phyloP scores from a whole-genome alignment of 768 basidiomycete species.

The Leccinum boreale region DNA sequence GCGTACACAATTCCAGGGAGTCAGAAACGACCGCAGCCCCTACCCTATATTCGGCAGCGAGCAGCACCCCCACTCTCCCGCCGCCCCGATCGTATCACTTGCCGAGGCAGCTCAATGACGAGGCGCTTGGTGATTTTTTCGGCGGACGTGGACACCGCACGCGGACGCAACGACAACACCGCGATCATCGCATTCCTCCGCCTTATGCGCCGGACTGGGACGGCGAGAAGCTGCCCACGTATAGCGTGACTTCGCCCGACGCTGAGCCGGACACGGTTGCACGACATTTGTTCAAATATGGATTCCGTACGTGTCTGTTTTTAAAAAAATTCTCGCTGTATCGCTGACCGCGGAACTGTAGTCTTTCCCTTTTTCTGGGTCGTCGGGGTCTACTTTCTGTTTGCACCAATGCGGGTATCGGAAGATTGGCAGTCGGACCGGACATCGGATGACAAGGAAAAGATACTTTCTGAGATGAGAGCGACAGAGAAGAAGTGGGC shows the following conservation, averaged over 20 bases:
- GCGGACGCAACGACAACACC: conserved; percentile 13
- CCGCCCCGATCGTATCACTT: conserved; percentile 23
- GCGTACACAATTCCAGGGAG: conserved; percentile 20
- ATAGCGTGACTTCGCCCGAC: conserved; percentile 17
- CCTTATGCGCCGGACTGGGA: conserved; percentile 44
- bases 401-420: conserved; percentile 47
- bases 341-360: conserved; percentile 13
- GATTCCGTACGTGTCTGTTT: conserved; percentile 46
- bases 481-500: conserved; percentile 55
- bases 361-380: conserved; percentile 66
- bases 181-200: conserved; percentile 30
- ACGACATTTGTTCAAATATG: conserved; percentile 60
- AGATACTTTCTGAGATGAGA: conserved; percentile 47
- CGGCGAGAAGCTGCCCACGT: conserved; percentile 28
- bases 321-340: no score
- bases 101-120: conserved; percentile 25
- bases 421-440: conserved; percentile 57
- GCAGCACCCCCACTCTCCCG: conserved; percentile 19
- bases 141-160: conserved; percentile 25
- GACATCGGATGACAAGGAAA: conserved; percentile 47
- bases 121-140: conserved; percentile 32
- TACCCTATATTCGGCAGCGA: conserved; percentile 9
- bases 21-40: conserved; percentile 20
- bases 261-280: conserved; percentile 55
- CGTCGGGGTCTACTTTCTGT: conserved; percentile 53